Evolutionary conservation across 768 basidiomycete species (phyloP), one percentile per base, ranked within the genome.

Genomic region (Boletus edulis): DNA sequence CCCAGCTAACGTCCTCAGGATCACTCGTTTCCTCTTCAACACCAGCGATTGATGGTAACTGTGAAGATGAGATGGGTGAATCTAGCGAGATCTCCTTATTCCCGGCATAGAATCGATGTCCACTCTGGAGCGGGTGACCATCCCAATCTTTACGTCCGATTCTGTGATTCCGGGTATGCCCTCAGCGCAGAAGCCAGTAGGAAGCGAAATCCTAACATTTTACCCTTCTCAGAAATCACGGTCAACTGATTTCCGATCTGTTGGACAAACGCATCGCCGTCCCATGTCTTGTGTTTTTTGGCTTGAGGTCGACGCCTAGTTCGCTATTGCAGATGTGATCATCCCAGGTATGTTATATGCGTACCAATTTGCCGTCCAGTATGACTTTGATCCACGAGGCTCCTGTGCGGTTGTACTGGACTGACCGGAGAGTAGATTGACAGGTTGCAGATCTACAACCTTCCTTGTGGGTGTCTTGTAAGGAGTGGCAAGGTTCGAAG

Each of bases 201-300:
- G 12, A 58, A 39, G 17, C 24, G 29, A 56, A 35, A 24, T 52
- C 13, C 54, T 63, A 67, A 91, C 90, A 84, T 68, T 73, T 85
- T 82, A 3, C 91, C 91, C 51, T 80, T 78, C 63, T 89, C 87
- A 4, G 85, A 82, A 39, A 89, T 71, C 74, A 91, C 79, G 2
- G 76, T 78, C 20, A 89, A 65, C 55, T 79, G 81, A 13, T 77
- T 76, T 20, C 73, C 76, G 34, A 70, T 66, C 37, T 76, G 74
- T 31, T 82, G 81, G 24, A 88, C 74, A 68, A 80, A 87, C 9
- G 79, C 84, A 57, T 86, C 90, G 3, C 86, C 91, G 53, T 94
- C 91, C 92, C 94, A 94, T 0, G 85, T 89, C 65, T 89, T 89
- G 61, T 91, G 81, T 70, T 94, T 94, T 74, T 79, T 89, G 5